Evolutionary conservation across 306 rosid species (phyloP), one percentile per base, ranked within the genome.

Genomic region (Hylodesmum podocarpum): DNA sequence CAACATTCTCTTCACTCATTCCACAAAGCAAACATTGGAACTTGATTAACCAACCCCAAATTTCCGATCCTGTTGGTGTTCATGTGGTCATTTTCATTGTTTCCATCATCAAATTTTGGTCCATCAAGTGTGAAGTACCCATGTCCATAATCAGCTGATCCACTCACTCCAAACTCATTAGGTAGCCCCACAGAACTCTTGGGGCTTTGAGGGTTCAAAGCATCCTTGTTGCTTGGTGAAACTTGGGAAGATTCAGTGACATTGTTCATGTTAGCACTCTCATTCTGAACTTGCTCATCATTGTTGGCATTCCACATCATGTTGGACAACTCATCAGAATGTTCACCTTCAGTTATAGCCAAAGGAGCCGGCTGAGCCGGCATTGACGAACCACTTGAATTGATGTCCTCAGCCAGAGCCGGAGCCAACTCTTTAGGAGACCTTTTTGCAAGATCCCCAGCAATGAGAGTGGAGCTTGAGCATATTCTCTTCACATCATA

Each of bases 401-500:
- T 87, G 80, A 79, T 73, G 69, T 87, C 91, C 34, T 86, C 87
- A 1, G 40, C 39, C 1, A 75, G 13, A 8, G 74, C 58, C 0
- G 75, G 49, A 22, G 82, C 24, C 0, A 37, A 8, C 13, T 87
- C 91, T 19, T 88, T 91, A 0, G 88, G 94, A 0, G 96, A 84
- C 44, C 97, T 89, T 75, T 92, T 92, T 0, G 98, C 99, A 0
- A 95, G 93, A 71, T 91, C 98, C 1, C 99, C 78, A 0, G 97
- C 91, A 4, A 96, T 92, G 11, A 96, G 89, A 13, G 97, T 92
- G 27, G 99, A 88, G 81, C 99, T 92, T n/a, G 98, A 89, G 89
- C 99, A 91, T 78, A 96, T 96, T 53, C 99, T 92, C 87, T 91
- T 95, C 78, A 95, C 99, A 47, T 95, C 99, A 40, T 95, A 96